These are phyloP conservation scores for Apiotrichum veenhuisii DNA, from an alignment of 1,284 basidiomycete genomes.

Conservation along the genomic window DNA sequence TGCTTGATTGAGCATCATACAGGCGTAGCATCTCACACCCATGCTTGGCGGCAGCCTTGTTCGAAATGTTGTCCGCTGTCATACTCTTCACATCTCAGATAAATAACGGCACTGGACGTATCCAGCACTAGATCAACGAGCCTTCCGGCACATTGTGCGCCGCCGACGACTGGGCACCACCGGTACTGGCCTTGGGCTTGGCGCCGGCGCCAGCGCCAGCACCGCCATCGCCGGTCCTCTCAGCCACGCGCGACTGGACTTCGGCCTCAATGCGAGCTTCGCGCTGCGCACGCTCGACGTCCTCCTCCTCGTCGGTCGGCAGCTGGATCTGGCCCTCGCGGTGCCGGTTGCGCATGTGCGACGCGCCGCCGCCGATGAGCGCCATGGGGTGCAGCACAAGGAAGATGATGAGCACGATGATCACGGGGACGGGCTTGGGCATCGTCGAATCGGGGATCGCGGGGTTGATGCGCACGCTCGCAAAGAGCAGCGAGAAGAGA, in stretches of 20 bases:
- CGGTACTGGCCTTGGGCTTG: no score
- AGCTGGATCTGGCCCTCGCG: slow-evolving; percentile 46
- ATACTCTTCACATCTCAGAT: no score
- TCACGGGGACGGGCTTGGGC: slow-evolving; percentile 42
- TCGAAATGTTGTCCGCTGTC: no score
- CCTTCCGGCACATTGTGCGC: no score
- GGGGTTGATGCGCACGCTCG: slow-evolving; percentile 36
- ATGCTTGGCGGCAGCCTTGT: no score
- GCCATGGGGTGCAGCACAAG: slow-evolving; percentile 47
- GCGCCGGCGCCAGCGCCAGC: no score
- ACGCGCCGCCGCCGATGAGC: slow-evolving; percentile 37
- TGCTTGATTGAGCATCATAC: no score
- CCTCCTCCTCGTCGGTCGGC: slow-evolving; percentile 44
- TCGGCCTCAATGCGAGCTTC: slow-evolving; percentile 32
- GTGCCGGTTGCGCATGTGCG: slow-evolving; percentile 35
- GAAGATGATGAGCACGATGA: slow-evolving; percentile 42
- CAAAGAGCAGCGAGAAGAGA: slow-evolving; percentile 44
- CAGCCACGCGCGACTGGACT: slow-evolving; percentile 11
- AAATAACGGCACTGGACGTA: no score
- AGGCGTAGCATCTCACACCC: no score
- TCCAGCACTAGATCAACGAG: no score
- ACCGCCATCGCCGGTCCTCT: no score
- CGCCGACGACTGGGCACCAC: no score
- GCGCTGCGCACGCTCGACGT: background rate
- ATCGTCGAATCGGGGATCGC: slow-evolving; percentile 35